These are phyloP conservation scores for Aspergillus fumigatus DNA, from an alignment of 2,329 filamentous ascomycete genomes.

Conservation along the genomic window DNA sequence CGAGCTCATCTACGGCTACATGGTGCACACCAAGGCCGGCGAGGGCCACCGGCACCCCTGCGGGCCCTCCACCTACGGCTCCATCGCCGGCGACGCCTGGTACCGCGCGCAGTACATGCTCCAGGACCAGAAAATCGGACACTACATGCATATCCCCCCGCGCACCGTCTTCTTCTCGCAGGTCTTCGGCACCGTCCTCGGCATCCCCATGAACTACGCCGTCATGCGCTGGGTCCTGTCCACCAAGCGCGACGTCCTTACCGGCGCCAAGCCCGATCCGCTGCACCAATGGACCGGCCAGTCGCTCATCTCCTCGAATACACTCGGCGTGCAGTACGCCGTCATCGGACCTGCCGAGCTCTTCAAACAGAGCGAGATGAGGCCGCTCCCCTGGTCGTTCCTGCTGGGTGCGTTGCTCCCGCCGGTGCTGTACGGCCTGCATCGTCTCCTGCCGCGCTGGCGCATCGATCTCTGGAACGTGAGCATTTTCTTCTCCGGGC, in stretches of 20 bases:
- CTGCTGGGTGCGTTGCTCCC: conserved; percentile 28
- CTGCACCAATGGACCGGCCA: conserved; percentile 61
- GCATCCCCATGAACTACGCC: conserved; percentile 58
- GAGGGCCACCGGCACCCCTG: conserved; percentile 52
- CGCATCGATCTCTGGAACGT: conserved; percentile 58
- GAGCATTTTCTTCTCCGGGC: conserved; percentile 57
- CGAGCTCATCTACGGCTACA: conserved; percentile 56
- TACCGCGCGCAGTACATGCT: conserved; percentile 56
- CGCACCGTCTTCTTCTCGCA: conserved; percentile 58
- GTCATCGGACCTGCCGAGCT: conserved; percentile 43
- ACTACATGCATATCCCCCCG: conserved; percentile 60
- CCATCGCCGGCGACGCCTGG: conserved; percentile 60
- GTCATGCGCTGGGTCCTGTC: conserved; percentile 58
- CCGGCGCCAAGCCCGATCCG: conserved; percentile 49
- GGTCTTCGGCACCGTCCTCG: conserved; percentile 55
- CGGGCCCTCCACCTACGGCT: conserved; percentile 55
- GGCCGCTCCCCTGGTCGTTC: conserved; percentile 28
- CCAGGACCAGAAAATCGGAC: conserved; percentile 61
- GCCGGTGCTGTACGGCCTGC: conserved; percentile 45
- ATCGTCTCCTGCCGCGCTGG: conserved; percentile 49
- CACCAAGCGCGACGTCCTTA: conserved; percentile 53
- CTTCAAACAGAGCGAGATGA: conserved; percentile 26
- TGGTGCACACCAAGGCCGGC: conserved; percentile 49
- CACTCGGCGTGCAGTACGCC: conserved; percentile 57
- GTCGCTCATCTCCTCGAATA: conserved; percentile 47